Percentiles rank a stretch among this genome's conserved stretches.
Conservation (phyloP, 108 stramenopile genomes). For the Nannochloropsis salina region DNA sequence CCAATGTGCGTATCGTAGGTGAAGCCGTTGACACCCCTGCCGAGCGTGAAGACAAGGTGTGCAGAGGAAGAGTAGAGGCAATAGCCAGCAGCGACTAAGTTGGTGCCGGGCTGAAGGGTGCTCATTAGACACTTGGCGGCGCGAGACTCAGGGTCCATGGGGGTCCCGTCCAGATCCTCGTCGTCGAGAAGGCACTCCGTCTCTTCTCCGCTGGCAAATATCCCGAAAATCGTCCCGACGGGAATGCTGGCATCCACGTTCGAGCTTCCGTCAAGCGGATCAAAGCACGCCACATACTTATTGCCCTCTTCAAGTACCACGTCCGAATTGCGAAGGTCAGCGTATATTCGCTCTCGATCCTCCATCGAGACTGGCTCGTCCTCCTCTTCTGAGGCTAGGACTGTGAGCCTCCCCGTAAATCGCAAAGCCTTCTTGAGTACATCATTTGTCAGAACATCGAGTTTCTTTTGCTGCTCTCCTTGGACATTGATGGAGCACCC, state of each 20-base stretch:
- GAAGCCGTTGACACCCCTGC: constrained; percentile 56
- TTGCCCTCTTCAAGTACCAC: constrained; percentile 39
- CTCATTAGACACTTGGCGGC: constrained; percentile 66
- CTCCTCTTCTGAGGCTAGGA: constrained; percentile 62
- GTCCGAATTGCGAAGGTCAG: not conserved
- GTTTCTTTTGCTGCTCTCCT: constrained; percentile 73
- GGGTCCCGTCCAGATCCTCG: constrained; percentile 46
- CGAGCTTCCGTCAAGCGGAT: constrained; percentile 88
- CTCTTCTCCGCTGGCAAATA: constrained; percentile 67
- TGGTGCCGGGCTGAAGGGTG: constrained; percentile 61
- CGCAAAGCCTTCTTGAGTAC: constrained; percentile 56
- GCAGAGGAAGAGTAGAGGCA: constrained; percentile 83
- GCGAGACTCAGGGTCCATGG: constrained; percentile 60
- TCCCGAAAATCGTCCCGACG: constrained; percentile 86
- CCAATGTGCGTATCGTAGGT: constrained; percentile 58
- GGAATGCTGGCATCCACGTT: constrained; percentile 89
- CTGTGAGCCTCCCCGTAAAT: constrained; percentile 57
- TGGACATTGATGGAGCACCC: constrained; percentile 72
- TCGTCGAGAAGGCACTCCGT: constrained; percentile 63
- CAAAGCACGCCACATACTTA: constrained; percentile 71
- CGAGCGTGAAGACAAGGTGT: constrained; percentile 74
- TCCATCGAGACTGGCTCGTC: constrained; percentile 60
- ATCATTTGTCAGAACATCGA: constrained; percentile 58
- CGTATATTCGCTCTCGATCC: constrained; percentile 19
- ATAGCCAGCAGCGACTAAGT: constrained; percentile 63